A percentile compares a stretch with the other conserved stretches of the same genome.
phyloP scores from a whole-genome alignment of 345 rosid species.

The Acer saccharum region DNA sequence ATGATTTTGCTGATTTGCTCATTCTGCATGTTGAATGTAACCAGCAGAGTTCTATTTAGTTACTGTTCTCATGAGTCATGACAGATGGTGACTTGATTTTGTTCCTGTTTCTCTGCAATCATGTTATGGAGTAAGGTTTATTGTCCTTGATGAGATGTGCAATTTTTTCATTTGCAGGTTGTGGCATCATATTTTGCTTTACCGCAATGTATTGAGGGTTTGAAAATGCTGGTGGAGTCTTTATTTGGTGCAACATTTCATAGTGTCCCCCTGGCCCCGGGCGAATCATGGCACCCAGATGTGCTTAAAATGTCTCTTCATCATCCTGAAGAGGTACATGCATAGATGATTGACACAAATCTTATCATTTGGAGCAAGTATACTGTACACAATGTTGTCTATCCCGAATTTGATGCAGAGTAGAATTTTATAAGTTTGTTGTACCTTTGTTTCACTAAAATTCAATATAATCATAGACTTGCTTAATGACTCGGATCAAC shows the following conservation, averaged over 20 bases:
- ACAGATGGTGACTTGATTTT: not conserved
- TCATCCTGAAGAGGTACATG: slow-evolving; percentile 87
- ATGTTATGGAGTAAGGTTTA: not conserved
- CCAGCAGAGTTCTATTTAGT: not conserved
- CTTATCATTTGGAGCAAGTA: not conserved
- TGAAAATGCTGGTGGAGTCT: slow-evolving; percentile 73
- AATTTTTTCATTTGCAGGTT: slow-evolving; percentile 45
- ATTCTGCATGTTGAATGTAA: slow-evolving; percentile 11
- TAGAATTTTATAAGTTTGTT: not conserved
- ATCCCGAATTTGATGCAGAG: not conserved
- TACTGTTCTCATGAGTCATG: not conserved
- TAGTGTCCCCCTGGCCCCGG: slow-evolving; percentile 65
- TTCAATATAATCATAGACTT: not conserved
- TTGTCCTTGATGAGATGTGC: not conserved
- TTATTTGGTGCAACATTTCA: slow-evolving; percentile 81
- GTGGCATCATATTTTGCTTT: slow-evolving; percentile 90
- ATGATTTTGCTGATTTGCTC: slow-evolving; percentile 6
- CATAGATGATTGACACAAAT: slow-evolving; percentile 11
- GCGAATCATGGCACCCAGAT: slow-evolving; percentile 97
- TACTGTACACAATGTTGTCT: not conserved
- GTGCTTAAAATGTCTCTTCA: slow-evolving; percentile 83
- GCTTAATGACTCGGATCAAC: not conserved
- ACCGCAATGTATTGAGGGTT: slow-evolving; percentile 81
- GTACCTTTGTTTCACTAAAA: not conserved
- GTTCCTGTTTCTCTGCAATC: slow-evolving; percentile 10